Evolutionary conservation across 2,329 filamentous ascomycete species (phyloP), one percentile per base, ranked within the genome.

Genomic region (Alternaria viburni): DNA sequence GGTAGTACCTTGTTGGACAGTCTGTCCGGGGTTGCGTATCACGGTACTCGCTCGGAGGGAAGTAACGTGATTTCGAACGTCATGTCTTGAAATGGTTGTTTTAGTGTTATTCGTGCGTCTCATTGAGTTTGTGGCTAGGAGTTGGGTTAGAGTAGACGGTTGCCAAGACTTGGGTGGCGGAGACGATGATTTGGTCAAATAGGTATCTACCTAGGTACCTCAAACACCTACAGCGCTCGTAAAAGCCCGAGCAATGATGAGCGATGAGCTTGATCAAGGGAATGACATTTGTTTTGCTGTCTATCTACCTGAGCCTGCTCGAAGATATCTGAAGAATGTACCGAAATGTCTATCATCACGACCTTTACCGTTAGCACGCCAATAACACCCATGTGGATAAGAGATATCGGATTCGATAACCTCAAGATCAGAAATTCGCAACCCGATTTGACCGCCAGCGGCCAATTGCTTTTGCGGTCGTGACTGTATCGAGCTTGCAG

Each of bases 1-100:
- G 12, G 49, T 50, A 63, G 61, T 57, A 66, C 64, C 64, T 58
- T 66, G 64, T 61, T 66, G 64, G 59, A 49, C 57, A 30, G 17
- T 26, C 17, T n/a, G 30, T 36, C 30, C 21, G 15, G 19, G 49
- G 30, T 52, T 52, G 49, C 49, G 30, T 52, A 52, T 52, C 49
- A 52, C 13, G 49, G 49, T 52, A 52, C 49, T 52, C 49, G 30
- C 30, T 0, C 4, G 2, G 3, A 28, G 19, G 28, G 19, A n/a
- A 17, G 28, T 41, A 52, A 52, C 49, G 30, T 52, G 30, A 41
- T 52, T 21, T 41, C 8, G 30, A 36, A 52, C 30, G 36, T 52
- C 49, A 41, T 9, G 1, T 52, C n/a, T 17, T 41, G 36, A 0
- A 2, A 41, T 41, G 8, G 0, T 3, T 41, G 8, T 41, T 41